These are phyloP conservation scores for Phoma herbarum DNA, from an alignment of 2,329 filamentous ascomycete genomes.

Conservation along the genomic window DNA sequence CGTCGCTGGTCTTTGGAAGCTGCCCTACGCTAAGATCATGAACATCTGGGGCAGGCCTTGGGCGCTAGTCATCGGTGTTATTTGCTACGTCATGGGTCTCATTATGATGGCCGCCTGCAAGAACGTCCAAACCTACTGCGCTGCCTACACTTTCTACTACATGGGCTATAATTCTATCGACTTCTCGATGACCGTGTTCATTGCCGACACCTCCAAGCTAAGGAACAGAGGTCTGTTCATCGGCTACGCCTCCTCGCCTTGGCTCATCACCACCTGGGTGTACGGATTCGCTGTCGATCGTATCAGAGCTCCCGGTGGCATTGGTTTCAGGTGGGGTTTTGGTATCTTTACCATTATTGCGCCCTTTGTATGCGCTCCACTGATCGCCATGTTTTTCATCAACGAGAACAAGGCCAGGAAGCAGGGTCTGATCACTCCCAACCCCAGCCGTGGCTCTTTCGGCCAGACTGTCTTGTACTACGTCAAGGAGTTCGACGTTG, in stretches of 20 bases:
- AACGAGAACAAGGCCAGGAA: slow-evolving; percentile 70
- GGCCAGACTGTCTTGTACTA: slow-evolving; percentile 63
- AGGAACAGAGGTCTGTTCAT: slow-evolving; percentile 69
- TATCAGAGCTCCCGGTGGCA: slow-evolving; percentile 57
- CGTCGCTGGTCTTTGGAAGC: slow-evolving; percentile 52
- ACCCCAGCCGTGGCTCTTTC: slow-evolving; percentile 58
- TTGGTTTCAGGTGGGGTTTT: slow-evolving; percentile 72
- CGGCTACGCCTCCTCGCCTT: slow-evolving; percentile 54
- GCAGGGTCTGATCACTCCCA: slow-evolving; percentile 59
- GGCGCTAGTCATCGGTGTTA: slow-evolving; percentile 49
- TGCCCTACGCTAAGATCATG: slow-evolving; percentile 55
- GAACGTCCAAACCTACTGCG: slow-evolving; percentile 69
- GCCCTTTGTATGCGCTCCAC: slow-evolving; percentile 67
- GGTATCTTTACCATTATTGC: slow-evolving; percentile 72
- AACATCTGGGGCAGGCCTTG: slow-evolving; percentile 55
- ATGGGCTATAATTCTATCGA: slow-evolving; percentile 68
- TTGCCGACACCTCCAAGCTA: slow-evolving; percentile 73
- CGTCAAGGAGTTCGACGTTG: slow-evolving; percentile 68
- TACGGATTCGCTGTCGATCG: slow-evolving; percentile 38
- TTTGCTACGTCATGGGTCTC: slow-evolving; percentile 52
- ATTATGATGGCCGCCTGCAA: slow-evolving; percentile 74
- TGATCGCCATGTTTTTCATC: slow-evolving; percentile 65
- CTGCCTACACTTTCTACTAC: slow-evolving; percentile 72
- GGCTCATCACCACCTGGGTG: slow-evolving; percentile 45
- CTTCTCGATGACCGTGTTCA: slow-evolving; percentile 71